Percentiles rank a stretch among this genome's conserved stretches.
Evolutionary conservation across 2,329 filamentous ascomycete genomes (phyloP).

Genomic region (Lecanoromycetidae sp.): DNA sequence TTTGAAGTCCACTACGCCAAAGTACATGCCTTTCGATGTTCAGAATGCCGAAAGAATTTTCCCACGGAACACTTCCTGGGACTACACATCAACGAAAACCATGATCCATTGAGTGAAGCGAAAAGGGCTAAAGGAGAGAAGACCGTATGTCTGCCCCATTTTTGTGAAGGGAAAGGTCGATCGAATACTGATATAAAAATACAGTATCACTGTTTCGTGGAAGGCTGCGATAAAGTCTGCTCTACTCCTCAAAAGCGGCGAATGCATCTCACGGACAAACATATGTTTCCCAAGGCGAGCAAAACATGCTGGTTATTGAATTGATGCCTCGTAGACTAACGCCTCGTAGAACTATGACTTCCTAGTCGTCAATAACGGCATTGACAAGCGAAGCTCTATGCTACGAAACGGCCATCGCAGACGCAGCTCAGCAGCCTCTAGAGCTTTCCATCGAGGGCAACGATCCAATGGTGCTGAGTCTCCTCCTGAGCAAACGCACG

Average conservation of each 20-base stretch:
- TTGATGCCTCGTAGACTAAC: neutral
- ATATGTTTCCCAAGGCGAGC: slow-evolving; percentile 49
- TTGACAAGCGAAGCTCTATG: slow-evolving; percentile 72
- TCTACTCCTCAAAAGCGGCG: slow-evolving; percentile 71
- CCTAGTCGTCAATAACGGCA: slow-evolving; percentile 73
- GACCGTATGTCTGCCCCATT: slow-evolving; percentile 47
- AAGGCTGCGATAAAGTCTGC: slow-evolving; percentile 76
- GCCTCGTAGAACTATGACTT: slow-evolving; percentile 61
- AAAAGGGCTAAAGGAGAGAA: slow-evolving; percentile 71
- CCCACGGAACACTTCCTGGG: slow-evolving; percentile 69
- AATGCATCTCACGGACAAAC: slow-evolving; percentile 86
- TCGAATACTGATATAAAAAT: neutral
- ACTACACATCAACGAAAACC: slow-evolving; percentile 81
- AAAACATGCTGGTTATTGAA: neutral
- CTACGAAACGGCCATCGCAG: slow-evolving; percentile 36
- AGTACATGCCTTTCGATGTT: slow-evolving; percentile 70
- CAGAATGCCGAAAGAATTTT: slow-evolving; percentile 76
- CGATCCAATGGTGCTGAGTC: neutral
- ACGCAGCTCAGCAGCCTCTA: slow-evolving; percentile 19
- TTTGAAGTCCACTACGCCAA: slow-evolving; percentile 81
- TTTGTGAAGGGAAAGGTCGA: neutral
- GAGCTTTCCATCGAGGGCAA: slow-evolving; percentile 13
- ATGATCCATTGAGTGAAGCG: slow-evolving; percentile 66
- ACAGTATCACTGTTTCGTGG: slow-evolving; percentile 79
- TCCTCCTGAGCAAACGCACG: neutral